A percentile compares a stretch with the other conserved stretches of the same genome.
These are phyloP conservation scores for Penicillium argentinense DNA, from an alignment of 495 filamentous ascomycete species.

Conservation along the genomic window DNA sequence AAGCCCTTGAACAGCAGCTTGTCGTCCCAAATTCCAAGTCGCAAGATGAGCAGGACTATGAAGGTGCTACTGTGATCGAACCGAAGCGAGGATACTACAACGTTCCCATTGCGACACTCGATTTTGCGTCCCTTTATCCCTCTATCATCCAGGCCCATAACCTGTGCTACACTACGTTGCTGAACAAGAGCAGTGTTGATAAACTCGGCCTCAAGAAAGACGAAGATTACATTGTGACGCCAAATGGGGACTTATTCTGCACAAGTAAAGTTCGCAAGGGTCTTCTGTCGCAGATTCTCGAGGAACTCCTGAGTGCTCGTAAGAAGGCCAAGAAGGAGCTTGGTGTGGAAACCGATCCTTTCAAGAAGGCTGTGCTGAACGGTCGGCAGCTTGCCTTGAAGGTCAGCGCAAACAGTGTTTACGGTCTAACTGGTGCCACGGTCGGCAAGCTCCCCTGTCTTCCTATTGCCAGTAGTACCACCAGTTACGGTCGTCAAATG, in stretches of 20 bases:
- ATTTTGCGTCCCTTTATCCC: conserved; percentile 98
- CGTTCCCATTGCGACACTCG: conserved; percentile 92
- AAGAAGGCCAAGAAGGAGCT: conserved; percentile 92
- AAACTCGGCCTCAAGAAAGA: conserved; percentile 72
- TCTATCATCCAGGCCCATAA: conserved; percentile 99
- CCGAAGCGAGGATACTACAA: conserved; percentile 89
- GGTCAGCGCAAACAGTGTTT: conserved; percentile 96
- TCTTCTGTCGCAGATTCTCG: conserved; percentile 89
- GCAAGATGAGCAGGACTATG: conserved; percentile 79
- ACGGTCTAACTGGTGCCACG: conserved; percentile 94
- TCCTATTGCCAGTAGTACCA: conserved; percentile 93
- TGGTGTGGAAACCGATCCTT: conserved; percentile 87
- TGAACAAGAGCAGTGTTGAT: conserved; percentile 78
- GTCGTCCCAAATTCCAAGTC: conserved; percentile 83
- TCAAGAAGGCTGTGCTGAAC: conserved; percentile 97
- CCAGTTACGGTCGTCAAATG: conserved; percentile 95
- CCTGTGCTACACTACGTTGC: conserved; percentile 92
- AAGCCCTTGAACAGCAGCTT: conserved; percentile 85
- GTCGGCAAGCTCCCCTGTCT: conserved; percentile 95
- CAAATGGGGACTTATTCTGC: conserved; percentile 90
- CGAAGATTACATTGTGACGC: conserved; percentile 94
- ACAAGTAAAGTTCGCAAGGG: conserved; percentile 89
- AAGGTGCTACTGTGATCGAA: conserved; percentile 97
- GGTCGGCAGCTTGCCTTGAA: conserved; percentile 96
- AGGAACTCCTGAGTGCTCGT: conserved; percentile 84